Evolutionary conservation across 495 filamentous ascomycete genomes (phyloP).

Genomic region (Durotheca rogersii): DNA sequence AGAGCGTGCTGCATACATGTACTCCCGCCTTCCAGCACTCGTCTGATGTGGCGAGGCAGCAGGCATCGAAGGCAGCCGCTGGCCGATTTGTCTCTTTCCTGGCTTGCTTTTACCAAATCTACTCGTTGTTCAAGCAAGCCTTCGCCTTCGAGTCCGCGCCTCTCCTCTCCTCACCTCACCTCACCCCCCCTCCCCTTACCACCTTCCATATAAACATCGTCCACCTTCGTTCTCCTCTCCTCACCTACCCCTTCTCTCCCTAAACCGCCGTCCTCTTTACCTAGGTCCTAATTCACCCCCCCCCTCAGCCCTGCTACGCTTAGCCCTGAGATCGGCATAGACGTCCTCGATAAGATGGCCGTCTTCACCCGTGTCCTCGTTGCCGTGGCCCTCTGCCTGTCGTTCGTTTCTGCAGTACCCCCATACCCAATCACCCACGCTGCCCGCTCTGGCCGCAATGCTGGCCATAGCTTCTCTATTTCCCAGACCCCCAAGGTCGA

Average conservation of each 20-base stretch:
- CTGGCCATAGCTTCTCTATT: slow-evolving; percentile 31
- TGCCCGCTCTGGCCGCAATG: neutral
- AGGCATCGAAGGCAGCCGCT: too few relatives aligned
- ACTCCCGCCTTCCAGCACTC: too few relatives aligned
- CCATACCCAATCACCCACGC: slow-evolving; percentile 4
- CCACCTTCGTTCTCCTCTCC: neutral
- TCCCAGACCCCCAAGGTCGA: slow-evolving; percentile 26
- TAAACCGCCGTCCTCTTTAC: neutral
- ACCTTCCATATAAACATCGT: slow-evolving; percentile 10
- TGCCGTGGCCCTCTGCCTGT: slow-evolving; percentile 22
- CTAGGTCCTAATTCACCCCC: too few relatives aligned
- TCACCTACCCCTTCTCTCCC: neutral
- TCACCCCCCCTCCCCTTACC: neutral
- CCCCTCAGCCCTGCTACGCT: too few relatives aligned
- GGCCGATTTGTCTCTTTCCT: too few relatives aligned
- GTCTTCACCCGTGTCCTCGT: slow-evolving; percentile 18
- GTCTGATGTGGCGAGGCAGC: too few relatives aligned
- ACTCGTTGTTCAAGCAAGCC: too few relatives aligned
- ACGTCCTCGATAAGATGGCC: slow-evolving; percentile 18
- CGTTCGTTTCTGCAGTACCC: slow-evolving; percentile 11
- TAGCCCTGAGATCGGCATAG: slow-evolving; percentile 1
- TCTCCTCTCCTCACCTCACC: neutral
- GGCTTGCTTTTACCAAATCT: too few relatives aligned
- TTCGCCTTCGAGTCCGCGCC: too few relatives aligned
- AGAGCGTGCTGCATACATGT: too few relatives aligned